Base-by-base conservation (phyloP, 371 early-diverging fungal species). In the Syncephalastrum sp. region DNA sequence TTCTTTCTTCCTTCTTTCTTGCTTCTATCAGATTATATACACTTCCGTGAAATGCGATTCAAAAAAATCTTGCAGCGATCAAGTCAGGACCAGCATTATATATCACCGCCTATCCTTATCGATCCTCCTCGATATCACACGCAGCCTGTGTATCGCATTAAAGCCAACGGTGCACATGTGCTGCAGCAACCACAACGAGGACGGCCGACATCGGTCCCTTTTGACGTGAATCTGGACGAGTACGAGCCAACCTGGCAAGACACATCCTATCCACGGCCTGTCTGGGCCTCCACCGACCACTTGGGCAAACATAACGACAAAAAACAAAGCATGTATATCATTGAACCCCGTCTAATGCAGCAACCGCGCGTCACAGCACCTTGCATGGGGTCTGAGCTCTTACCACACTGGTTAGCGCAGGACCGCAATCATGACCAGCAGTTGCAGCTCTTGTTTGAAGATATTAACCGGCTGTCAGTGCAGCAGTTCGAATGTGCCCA, bases 401-500 rank as follows among this genome's bases (percentile, higher is more conserved):
- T 10, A 10, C 38, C 10, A 10, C 2, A 0, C 1, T 33, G 38
- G 38, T 33, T 10, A 8, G 38, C 38, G 10, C 7, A 5, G 38
- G 0, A 33, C 10, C 10, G 38, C 10, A 33, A 33, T 10, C 38
- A 8, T 24, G 52, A 52, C 19, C 52, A 42, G 42, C 38, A 52
- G 52, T 23, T 52, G 52, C 52, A 52, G 42, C 38, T 52, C 52
- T 33, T 52, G 3, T 52, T 52, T 15, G 42, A 52, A 52, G 52
- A 52, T 21, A 52, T 52, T 42, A 41, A 42, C 21, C 42, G 19
- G 41, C 33, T 52, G 12, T 42, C 38, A 21, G 33, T 23, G 19
- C 42, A 52, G 21, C 52, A 52, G 42, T 33, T 16, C 8, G 16
- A 15, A 5, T 29, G 41, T 38, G 41, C 52, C 38, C 17, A 14